Conservation (phyloP, 768 basidiomycete species). For the Tulasnella sp. region DNA sequence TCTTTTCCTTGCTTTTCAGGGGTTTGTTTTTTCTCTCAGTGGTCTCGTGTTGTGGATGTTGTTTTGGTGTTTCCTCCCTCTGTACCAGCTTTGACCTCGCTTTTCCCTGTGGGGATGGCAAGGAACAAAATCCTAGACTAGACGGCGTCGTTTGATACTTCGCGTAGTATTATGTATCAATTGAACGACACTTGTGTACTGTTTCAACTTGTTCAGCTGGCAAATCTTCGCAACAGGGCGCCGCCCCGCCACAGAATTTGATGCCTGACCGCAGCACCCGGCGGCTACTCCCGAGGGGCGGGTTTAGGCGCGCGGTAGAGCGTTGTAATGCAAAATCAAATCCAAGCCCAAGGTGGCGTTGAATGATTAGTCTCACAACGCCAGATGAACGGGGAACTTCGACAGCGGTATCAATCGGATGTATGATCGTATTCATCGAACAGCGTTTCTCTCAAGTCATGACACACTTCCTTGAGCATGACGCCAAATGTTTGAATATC, state of each 20-base stretch:
- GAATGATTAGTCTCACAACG: background rate
- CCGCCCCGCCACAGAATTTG: too few species aligned
- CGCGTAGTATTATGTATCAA: background rate
- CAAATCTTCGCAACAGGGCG: too few species aligned
- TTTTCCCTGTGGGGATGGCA: background rate
- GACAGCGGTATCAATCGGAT: background rate
- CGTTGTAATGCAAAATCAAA: background rate
- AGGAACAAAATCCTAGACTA: background rate
- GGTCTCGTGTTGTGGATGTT: background rate
- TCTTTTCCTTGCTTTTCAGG: background rate
- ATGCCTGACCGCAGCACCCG: background rate
- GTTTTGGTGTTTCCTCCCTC: background rate
- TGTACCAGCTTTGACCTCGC: too few species aligned
- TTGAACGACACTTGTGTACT: background rate
- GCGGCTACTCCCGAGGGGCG: background rate
- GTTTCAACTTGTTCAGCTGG: background rate
- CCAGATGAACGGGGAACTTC: background rate
- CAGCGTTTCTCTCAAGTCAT: constrained; percentile 45
- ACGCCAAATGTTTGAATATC: constrained; percentile 56
- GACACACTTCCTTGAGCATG: constrained; percentile 52
- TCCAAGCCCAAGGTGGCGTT: background rate
- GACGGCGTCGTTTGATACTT: background rate
- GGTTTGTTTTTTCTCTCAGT: background rate
- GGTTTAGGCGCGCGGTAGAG: background rate
- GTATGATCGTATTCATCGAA: constrained; percentile 8